Evolutionary conservation across 73 alveolate genomes (phyloP).

Genomic region (Uronychia setigera): DNA sequence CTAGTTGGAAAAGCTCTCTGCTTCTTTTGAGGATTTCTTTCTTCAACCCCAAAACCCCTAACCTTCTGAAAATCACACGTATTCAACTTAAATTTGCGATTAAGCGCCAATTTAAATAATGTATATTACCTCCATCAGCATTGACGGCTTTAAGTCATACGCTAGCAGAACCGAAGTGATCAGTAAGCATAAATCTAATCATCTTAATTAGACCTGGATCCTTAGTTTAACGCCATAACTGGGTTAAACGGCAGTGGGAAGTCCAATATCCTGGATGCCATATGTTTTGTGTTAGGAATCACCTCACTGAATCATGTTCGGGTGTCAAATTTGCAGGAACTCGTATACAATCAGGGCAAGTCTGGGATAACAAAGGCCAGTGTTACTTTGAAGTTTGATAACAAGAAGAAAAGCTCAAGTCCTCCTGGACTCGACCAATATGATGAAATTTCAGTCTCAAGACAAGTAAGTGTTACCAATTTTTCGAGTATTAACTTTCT

Average conservation of each 20-base stretch:
- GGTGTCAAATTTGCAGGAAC: slow-evolving; percentile 95
- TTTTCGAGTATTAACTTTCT: neutral
- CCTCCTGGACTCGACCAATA: slow-evolving; percentile 67
- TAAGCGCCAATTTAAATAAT: no score
- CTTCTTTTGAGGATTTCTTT: neutral
- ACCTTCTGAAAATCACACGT: no score
- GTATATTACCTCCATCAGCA: slow-evolving; percentile 80
- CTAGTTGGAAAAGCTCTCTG: neutral
- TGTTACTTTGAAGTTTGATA: slow-evolving; percentile 96
- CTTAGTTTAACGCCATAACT: slow-evolving; percentile 98
- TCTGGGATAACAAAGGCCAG: slow-evolving; percentile 98
- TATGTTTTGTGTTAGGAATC: slow-evolving; percentile 96
- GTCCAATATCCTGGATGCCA: slow-evolving; percentile 97
- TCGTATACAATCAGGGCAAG: slow-evolving; percentile 98
- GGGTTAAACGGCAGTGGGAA: slow-evolving; percentile 99
- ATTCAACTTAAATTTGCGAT: no score
- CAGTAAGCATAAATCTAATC: no score
- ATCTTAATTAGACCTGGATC: slow-evolving; percentile 93
- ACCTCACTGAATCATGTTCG: slow-evolving; percentile 85
- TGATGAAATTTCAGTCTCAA: slow-evolving; percentile 83
- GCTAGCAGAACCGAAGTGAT: slow-evolving; percentile 53
- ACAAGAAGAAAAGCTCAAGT: slow-evolving; percentile 79
- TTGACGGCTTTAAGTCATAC: slow-evolving; percentile 90
- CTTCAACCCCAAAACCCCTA: slow-evolving; percentile 61
- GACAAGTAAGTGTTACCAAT: slow-evolving; percentile 68